Conservation (phyloP, 768 basidiomycete genomes). For the Termitomyces sp. region DNA sequence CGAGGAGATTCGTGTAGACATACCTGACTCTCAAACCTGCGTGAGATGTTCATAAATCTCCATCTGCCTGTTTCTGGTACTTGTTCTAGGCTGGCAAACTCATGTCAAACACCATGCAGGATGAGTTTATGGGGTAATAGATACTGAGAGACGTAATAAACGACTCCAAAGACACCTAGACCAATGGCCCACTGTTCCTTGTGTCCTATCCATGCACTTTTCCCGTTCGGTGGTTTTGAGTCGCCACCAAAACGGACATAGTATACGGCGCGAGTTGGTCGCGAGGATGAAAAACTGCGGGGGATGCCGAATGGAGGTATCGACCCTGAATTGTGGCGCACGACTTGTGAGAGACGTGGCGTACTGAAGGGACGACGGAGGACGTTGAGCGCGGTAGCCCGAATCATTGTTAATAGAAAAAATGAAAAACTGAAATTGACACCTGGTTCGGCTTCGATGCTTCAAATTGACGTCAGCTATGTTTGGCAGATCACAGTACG, state of each 20-base stretch:
- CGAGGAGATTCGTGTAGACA: constrained; percentile 7
- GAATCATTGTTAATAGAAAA: background rate
- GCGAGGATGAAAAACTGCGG: constrained; percentile 6
- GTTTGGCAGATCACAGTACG: too few relatives aligned
- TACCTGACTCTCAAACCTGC: constrained; percentile 51
- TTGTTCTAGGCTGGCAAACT: constrained; percentile 61
- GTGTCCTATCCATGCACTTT: background rate
- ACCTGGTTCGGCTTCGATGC: too few relatives aligned
- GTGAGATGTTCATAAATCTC: constrained; percentile 80
- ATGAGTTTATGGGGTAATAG: background rate
- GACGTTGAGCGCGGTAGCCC: background rate
- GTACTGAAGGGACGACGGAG: background rate
- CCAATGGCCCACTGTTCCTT: background rate
- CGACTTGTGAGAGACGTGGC: too few relatives aligned
- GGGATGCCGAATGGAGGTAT: background rate
- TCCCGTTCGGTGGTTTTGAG: background rate
- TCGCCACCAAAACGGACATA: constrained; percentile 2
- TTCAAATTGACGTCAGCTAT: too few relatives aligned
- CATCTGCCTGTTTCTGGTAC: constrained; percentile 84
- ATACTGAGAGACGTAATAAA: constrained; percentile 31
- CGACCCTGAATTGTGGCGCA: background rate
- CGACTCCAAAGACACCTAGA: constrained; percentile 10
- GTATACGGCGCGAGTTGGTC: background rate
- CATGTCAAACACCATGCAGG: background rate
- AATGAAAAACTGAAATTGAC: background rate